Evolutionary conservation across 2,329 filamentous ascomycete genomes (phyloP).

Genomic region (Aspergillus fumigatiaffinis): DNA sequence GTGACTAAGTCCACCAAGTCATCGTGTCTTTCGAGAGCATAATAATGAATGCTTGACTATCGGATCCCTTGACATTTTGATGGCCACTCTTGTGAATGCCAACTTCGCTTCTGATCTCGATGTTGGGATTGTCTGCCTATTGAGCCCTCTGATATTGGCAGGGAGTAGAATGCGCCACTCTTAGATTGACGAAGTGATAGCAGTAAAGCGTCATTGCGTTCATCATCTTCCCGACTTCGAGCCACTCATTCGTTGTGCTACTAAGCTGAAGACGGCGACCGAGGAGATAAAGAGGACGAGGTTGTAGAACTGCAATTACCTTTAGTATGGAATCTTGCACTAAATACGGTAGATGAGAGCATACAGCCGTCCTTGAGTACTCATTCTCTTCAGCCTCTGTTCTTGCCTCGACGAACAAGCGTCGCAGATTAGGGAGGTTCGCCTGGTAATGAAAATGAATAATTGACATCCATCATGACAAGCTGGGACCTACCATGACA

Average conservation of each 20-base stretch:
- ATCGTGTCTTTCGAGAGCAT: background rate
- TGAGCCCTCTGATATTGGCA: background rate
- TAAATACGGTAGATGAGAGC: conserved; percentile 28
- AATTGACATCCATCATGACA: background rate
- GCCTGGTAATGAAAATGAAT: conserved; percentile 23
- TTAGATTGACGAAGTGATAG: background rate
- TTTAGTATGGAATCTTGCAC: conserved; percentile 7
- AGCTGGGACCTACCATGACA: conserved; percentile 5
- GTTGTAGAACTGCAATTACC: conserved; percentile 75
- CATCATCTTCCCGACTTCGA: conserved; percentile 35
- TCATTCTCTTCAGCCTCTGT: conserved; percentile 92
- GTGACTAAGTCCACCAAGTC: background rate
- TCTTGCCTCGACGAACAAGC: conserved; percentile 90
- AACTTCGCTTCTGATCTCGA: background rate
- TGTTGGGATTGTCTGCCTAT: background rate
- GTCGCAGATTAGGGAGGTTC: conserved; percentile 82
- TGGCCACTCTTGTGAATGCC: background rate
- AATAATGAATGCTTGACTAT: background rate
- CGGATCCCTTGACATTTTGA: background rate
- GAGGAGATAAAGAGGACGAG: conserved; percentile 95
- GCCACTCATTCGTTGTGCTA: conserved; percentile 75
- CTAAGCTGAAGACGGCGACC: conserved; percentile 86
- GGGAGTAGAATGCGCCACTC: background rate
- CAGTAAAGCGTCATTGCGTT: background rate
- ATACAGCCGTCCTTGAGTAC: conserved; percentile 86